Evolutionary conservation across 441 rosid species (phyloP).

Genomic region (Adansonia grandidieri): DNA sequence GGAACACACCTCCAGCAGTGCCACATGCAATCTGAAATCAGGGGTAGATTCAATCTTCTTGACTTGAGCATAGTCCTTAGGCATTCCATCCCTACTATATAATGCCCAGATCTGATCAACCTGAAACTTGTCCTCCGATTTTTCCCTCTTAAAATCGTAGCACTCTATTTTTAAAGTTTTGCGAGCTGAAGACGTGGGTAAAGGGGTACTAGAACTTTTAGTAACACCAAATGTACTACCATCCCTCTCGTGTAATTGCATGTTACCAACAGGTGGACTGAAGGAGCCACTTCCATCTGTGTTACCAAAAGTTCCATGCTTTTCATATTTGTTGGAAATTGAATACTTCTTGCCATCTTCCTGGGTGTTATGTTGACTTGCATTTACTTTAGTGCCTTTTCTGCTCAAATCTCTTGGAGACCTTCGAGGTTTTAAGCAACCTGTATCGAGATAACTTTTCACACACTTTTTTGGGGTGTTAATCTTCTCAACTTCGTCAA

Average conservation of each 20-base stretch:
- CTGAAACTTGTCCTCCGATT: constrained; percentile 39
- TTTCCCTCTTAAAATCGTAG: constrained; percentile 37
- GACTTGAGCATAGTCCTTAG: constrained; percentile 4
- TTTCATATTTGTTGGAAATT: constrained; percentile 34
- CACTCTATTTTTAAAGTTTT: constrained; percentile 22
- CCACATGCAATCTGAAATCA: constrained; percentile 12
- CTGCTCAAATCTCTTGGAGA: constrained; percentile 52
- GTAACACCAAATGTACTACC: background rate
- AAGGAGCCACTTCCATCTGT: constrained; percentile 30
- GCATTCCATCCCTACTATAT: constrained; percentile 5
- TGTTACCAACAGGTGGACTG: constrained; percentile 29
- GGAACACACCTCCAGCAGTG: constrained; percentile 7
- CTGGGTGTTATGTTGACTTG: background rate
- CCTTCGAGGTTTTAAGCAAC: constrained; percentile 37
- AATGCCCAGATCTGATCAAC: constrained; percentile 30
- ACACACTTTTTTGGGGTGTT: constrained; percentile 28
- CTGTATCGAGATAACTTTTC: constrained; percentile 28
- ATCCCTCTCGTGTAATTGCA: background rate
- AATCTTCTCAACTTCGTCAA: constrained; percentile 23
- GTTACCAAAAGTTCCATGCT: constrained; percentile 26
- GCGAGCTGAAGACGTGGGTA: background rate
- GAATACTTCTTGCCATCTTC: constrained; percentile 24
- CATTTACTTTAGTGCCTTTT: constrained; percentile 26
- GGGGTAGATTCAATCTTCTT: background rate
- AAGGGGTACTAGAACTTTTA: background rate